Percentiles rank a stretch among this genome's conserved stretches.
Conservation (phyloP, 306 rosid genomes). For the Fagus sylvatica region DNA sequence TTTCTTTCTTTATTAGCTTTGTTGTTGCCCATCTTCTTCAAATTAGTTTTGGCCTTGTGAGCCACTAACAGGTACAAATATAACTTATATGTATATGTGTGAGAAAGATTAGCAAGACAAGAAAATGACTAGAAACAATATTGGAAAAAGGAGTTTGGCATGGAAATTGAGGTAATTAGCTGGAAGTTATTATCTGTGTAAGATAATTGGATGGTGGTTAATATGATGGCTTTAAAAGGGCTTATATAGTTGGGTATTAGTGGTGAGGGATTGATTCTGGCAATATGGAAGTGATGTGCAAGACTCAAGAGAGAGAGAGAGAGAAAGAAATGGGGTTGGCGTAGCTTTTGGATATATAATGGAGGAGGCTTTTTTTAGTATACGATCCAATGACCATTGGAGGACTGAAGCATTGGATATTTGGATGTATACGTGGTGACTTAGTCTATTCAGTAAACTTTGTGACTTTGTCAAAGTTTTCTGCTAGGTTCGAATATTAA, state of each 20-base stretch:
- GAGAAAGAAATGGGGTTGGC: neutral
- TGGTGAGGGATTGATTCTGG: neutral
- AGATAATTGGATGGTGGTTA: neutral
- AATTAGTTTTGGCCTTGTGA: neutral
- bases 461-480: slow-evolving; percentile 13
- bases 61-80: neutral
- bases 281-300: neutral
- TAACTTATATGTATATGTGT: neutral
- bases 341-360: neutral
- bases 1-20: slow-evolving; percentile 23
- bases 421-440: neutral
- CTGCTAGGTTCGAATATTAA: neutral
- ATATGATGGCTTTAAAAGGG: neutral
- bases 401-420: neutral
- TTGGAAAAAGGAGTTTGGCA: neutral
- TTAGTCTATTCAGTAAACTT: too few species aligned
- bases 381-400: neutral
- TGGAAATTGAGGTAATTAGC: too few species aligned
- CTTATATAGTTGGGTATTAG: neutral
- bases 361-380: neutral
- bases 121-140: neutral
- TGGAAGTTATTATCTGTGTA: neutral
- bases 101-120: too few species aligned
- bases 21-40: slow-evolving; percentile 20
- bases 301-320: neutral